A percentile compares a stretch with the other conserved stretches of the same genome.
These are phyloP conservation scores for Naegleria fowleri DNA, from an alignment of 208 protist genomes.

Conservation along the genomic window DNA sequence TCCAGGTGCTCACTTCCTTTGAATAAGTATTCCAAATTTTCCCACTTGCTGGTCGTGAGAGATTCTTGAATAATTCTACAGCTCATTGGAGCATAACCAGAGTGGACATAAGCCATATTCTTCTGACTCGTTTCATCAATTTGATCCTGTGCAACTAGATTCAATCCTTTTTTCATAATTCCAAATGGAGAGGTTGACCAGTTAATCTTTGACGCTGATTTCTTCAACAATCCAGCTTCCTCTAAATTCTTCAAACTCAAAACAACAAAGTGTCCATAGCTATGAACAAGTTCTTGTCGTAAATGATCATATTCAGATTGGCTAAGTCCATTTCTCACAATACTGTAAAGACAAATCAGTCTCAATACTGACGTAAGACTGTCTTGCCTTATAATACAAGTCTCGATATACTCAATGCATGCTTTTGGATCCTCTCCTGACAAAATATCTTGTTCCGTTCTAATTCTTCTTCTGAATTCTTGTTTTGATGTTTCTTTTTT, in stretches of 20 bases:
- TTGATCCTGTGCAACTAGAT: not conserved
- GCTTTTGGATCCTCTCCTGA: not conserved
- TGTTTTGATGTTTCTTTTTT: not conserved
- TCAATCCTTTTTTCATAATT: not conserved
- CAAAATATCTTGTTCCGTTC: conserved; percentile 27
- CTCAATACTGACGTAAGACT: not conserved
- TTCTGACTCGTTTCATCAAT: not conserved
- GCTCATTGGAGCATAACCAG: conserved; percentile 5
- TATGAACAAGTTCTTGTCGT: not conserved
- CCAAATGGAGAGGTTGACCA: not conserved
- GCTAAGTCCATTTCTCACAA: not conserved
- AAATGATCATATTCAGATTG: conserved; percentile 24
- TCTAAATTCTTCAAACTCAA: conserved; percentile 27
- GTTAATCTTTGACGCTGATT: not conserved
- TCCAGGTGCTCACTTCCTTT: not conserved
- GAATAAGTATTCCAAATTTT: not conserved
- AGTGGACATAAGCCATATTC: not conserved
- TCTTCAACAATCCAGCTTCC: not conserved
- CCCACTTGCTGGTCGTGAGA: not conserved
- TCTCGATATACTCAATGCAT: conserved; percentile 27
- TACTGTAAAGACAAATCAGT: conserved; percentile 13
- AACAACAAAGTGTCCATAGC: not conserved
- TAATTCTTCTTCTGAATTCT: conserved; percentile 1
- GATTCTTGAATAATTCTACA: conserved; percentile 19
- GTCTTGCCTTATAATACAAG: conserved; percentile 17